A percentile compares a stretch with the other conserved stretches of the same genome.
Conservation (phyloP, 805 yeast species). For the Saturnispora hagleri region DNA sequence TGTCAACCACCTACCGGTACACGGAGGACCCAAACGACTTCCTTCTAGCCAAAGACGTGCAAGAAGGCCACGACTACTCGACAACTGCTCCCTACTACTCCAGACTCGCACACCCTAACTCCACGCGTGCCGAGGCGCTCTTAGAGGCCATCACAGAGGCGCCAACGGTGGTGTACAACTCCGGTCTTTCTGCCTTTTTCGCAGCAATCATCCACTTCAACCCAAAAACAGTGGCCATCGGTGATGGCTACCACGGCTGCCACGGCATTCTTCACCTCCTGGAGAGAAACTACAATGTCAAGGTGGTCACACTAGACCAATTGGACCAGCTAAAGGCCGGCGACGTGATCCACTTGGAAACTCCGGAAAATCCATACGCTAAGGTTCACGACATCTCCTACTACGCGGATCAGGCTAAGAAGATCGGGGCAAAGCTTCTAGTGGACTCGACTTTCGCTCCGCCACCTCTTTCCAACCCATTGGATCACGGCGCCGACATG, state of each 20-base stretch:
- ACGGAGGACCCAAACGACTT: constrained; percentile 48
- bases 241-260: constrained; percentile 80
- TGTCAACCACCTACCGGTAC: constrained; percentile 72
- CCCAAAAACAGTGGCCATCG: constrained; percentile 66
- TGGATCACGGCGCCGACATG: constrained; percentile 74
- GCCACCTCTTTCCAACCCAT: constrained; percentile 78
- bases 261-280: constrained; percentile 60
- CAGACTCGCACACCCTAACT: constrained; percentile 65
- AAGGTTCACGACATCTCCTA: constrained; percentile 49
- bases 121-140: constrained; percentile 56
- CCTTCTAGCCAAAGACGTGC: constrained; percentile 32
- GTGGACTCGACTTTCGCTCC: constrained; percentile 93
- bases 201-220: constrained; percentile 62
- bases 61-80: constrained; percentile 12
- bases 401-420: constrained; percentile 65
- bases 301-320: constrained; percentile 41
- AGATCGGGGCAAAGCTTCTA: constrained; percentile 59
- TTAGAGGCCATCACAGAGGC: constrained; percentile 52
- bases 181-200: constrained; percentile 75
- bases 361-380: constrained; percentile 86
- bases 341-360: constrained; percentile 75
- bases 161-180: constrained; percentile 59
- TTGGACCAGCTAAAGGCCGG: constrained; percentile 44
- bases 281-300: constrained; percentile 49
- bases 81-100: constrained; percentile 47